phyloP scores from a whole-genome alignment of 75 land plant species.

The Sequoia sempervirens region DNA sequence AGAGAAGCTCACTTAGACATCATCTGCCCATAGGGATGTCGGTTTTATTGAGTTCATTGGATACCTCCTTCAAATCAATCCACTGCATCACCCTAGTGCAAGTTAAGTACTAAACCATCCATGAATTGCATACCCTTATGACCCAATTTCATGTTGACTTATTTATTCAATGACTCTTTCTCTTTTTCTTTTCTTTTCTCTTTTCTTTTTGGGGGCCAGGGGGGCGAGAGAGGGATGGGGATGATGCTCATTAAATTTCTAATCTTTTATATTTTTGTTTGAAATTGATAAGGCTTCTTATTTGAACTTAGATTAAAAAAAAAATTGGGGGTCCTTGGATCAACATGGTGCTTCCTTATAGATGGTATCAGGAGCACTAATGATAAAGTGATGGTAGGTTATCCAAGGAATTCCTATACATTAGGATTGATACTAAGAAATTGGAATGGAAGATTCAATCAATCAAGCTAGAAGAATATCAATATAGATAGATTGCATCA shows the following conservation, averaged over 20 bases:
- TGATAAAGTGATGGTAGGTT: constrained; percentile 87
- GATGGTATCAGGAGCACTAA: constrained; percentile 52
- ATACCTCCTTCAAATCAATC: constrained; percentile 60
- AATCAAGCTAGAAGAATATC: too few relatives aligned
- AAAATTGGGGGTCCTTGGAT: constrained; percentile 54
- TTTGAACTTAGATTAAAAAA: too few relatives aligned
- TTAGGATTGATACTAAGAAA: too few relatives aligned
- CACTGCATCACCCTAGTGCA: constrained; percentile 62
- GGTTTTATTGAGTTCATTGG: constrained; percentile 48
- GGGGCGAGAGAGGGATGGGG: too few relatives aligned
- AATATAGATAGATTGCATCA: too few relatives aligned
- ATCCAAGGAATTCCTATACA: too few relatives aligned
- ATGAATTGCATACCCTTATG: constrained; percentile 56
- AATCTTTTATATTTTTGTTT: neutral
- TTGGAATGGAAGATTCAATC: too few relatives aligned
- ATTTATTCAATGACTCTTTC: neutral
- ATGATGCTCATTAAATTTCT: neutral
- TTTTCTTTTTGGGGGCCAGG: too few relatives aligned
- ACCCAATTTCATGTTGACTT: constrained; percentile 12
- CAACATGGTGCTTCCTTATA: constrained; percentile 34
- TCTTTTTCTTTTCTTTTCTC: neutral
- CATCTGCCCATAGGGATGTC: constrained; percentile 42
- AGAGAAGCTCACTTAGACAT: constrained; percentile 52
- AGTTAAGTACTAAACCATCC: constrained; percentile 58
- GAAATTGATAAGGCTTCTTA: neutral